Percentiles rank a stretch among this genome's conserved stretches.
Conservation (phyloP, 192 early-diverging fungal genomes). For the Coemansia sp. region DNA sequence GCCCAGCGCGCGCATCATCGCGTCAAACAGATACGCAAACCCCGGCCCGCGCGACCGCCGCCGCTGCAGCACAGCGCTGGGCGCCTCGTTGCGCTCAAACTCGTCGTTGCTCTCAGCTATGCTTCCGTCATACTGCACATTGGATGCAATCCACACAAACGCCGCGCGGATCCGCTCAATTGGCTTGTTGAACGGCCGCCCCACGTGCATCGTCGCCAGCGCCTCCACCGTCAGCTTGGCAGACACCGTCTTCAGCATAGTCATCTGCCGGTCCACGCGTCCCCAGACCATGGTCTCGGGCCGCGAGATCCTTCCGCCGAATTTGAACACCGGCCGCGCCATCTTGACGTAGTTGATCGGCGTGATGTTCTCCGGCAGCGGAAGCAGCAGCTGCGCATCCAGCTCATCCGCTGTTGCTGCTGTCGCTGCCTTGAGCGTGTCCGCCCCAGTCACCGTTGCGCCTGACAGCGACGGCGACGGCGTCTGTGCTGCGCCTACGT, state of each 20-base stretch:
- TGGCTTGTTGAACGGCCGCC: slow-evolving; percentile 64
- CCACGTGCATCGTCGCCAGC: slow-evolving; percentile 64
- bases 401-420: slow-evolving; percentile 17
- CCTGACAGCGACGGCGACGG: not conserved
- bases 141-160: slow-evolving; percentile 71
- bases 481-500: slow-evolving; percentile 36
- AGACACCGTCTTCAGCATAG: slow-evolving; percentile 63
- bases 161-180: slow-evolving; percentile 63
- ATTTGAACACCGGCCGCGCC: slow-evolving; percentile 50
- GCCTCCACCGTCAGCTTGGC: slow-evolving; percentile 61
- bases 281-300: slow-evolving; percentile 52
- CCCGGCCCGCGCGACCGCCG: slow-evolving; percentile 51
- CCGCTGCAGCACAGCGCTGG: slow-evolving; percentile 47
- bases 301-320: slow-evolving; percentile 46
- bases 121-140: slow-evolving; percentile 58
- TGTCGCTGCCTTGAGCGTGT: slow-evolving; percentile 3
- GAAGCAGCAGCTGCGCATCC: slow-evolving; percentile 28
- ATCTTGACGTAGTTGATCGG: slow-evolving; percentile 54
- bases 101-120: slow-evolving; percentile 41
- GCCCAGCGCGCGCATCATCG: slow-evolving; percentile 51
- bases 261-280: slow-evolving; percentile 67
- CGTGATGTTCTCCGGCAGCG: slow-evolving; percentile 41
- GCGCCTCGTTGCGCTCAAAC: slow-evolving; percentile 48
- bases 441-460: slow-evolving; percentile 2
- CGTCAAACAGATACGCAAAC: slow-evolving; percentile 54